Conservation (phyloP, 495 filamentous ascomycete species). For the Hamigera avellanea region DNA sequence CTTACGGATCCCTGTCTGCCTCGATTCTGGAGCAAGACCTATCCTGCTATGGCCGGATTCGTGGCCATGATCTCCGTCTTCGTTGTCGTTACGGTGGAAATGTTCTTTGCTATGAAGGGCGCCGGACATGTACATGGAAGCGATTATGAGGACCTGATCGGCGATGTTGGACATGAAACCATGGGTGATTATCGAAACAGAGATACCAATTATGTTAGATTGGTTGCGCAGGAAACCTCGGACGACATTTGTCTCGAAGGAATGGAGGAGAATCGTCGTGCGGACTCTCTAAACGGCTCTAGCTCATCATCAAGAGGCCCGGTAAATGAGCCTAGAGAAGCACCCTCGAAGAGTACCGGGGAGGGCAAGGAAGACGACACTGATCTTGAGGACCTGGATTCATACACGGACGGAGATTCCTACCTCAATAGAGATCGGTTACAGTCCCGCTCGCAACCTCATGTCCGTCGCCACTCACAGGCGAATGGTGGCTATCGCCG, state of each 20-base stretch:
- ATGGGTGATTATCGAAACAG: constrained; percentile 9
- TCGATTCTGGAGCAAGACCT: constrained; percentile 56
- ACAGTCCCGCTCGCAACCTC: constrained; percentile 2
- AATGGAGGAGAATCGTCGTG: constrained; percentile 7
- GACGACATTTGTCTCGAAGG: constrained; percentile 16
- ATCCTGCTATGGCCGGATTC: constrained; percentile 64
- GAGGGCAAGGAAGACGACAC: constrained; percentile 16
- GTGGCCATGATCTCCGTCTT: constrained; percentile 71
- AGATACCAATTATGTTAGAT: constrained; percentile 11
- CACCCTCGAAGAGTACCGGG: constrained; percentile 1
- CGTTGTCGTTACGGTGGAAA: constrained; percentile 63
- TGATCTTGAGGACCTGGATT: constrained; percentile 19
- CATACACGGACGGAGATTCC: constrained; percentile 12
- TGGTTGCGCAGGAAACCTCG: constrained; percentile 9
- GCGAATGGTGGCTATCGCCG: constrained; percentile 5
- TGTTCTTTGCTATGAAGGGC: constrained; percentile 53
- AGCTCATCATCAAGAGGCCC: constrained; percentile 2
- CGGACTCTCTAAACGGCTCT: constrained; percentile 4
- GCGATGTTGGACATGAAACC: constrained; percentile 16
- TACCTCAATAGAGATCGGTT: constrained; percentile 6
- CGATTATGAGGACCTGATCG: constrained; percentile 33
- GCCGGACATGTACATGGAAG: constrained; percentile 38
- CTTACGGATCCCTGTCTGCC: constrained; percentile 74
- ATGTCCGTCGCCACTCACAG: constrained; percentile 8
- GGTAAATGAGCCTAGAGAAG: constrained; percentile 4